phyloP scores from a whole-genome alignment of 805 yeast genomes.

The Pichia cabralensis region DNA sequence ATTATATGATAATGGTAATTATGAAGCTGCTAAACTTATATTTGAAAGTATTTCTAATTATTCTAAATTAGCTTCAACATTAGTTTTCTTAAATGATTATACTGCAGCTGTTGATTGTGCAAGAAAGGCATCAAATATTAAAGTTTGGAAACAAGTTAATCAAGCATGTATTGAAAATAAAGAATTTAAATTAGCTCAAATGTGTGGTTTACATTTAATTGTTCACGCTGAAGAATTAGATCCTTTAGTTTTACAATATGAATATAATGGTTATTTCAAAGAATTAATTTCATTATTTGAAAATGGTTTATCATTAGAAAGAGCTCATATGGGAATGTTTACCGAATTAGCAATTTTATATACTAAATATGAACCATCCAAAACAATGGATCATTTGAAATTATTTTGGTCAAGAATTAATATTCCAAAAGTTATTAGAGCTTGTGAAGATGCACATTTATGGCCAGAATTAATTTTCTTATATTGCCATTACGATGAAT shows the following conservation, averaged over 20 bases:
- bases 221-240: slow-evolving; percentile 96
- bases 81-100: slow-evolving; percentile 84
- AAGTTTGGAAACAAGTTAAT: slow-evolving; percentile 96
- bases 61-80: slow-evolving; percentile 92
- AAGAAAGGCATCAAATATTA: slow-evolving; percentile 87
- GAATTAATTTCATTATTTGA: slow-evolving; percentile 89
- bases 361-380: slow-evolving; percentile 81
- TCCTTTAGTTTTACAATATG: slow-evolving; percentile 80
- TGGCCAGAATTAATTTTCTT: slow-evolving; percentile 95
- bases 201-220: slow-evolving; percentile 94
- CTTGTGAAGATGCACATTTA: slow-evolving; percentile 86
- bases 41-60: slow-evolving; percentile 84
- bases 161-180: slow-evolving; percentile 91
- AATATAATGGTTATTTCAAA: slow-evolving; percentile 81
- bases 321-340: slow-evolving; percentile 99
- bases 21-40: slow-evolving; percentile 86
- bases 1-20: slow-evolving; percentile 69
- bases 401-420: slow-evolving; percentile 97
- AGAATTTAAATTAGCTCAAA: slow-evolving; percentile 95
- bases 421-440: slow-evolving; percentile 92
- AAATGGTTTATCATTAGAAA: slow-evolving; percentile 90
- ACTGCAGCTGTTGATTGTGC: slow-evolving; percentile 98
- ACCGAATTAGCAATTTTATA: slow-evolving; percentile 89
- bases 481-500: slow-evolving; percentile 97
- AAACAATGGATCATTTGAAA: slow-evolving; percentile 92